These are phyloP conservation scores for Sporothrix phasma DNA, from an alignment of 2,329 filamentous ascomycete species.

Conservation along the genomic window DNA sequence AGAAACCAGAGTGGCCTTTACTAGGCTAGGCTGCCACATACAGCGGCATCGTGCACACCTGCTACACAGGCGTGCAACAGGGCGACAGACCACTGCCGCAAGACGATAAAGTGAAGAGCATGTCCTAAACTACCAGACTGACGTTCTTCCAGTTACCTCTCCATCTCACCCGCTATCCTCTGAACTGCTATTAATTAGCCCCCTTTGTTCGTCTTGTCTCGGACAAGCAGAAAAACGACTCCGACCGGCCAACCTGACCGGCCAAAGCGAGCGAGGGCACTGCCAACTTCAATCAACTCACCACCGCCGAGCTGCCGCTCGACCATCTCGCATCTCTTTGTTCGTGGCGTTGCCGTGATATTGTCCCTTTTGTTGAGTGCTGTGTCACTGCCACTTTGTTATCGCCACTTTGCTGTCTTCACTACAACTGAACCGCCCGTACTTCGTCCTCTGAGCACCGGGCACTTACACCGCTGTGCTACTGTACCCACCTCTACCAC, in stretches of 20 bases:
- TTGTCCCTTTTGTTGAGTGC: background rate
- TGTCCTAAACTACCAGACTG: no score
- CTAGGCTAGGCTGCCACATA: conserved; percentile 1
- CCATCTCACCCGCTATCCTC: no score
- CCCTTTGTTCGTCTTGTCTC: background rate
- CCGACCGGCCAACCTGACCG: no score
- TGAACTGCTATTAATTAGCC: no score
- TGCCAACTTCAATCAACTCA: background rate
- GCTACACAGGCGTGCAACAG: no score
- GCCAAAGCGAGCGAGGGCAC: background rate
- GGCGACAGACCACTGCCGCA: background rate
- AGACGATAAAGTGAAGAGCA: background rate
- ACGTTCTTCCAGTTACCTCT: no score
- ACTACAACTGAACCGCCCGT: background rate
- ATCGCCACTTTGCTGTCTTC: background rate
- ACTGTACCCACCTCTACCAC: background rate
- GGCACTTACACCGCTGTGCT: background rate
- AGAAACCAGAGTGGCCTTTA: background rate
- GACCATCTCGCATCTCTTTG: background rate
- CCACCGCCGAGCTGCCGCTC: background rate
- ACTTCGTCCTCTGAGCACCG: background rate
- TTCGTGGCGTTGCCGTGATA: background rate
- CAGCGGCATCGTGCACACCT: background rate
- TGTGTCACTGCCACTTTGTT: background rate
- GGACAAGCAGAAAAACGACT: background rate